These are phyloP conservation scores for Mortierella sp. DNA, from an alignment of 371 early-diverging fungal genomes.

Conservation along the genomic window DNA sequence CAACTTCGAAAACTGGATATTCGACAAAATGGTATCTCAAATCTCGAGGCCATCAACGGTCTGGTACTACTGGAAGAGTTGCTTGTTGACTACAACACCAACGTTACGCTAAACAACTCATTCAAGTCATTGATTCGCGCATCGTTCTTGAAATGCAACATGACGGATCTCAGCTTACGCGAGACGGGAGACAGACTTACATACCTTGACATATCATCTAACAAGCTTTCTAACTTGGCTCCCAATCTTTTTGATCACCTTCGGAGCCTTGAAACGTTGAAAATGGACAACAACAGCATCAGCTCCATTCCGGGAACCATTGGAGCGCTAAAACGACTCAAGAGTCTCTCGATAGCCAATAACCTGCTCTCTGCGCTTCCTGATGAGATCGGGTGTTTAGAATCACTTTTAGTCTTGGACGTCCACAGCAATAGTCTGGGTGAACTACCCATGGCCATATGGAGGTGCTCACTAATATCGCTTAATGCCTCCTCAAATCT, in stretches of 20 bases:
- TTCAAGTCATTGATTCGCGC: slow-evolving; percentile 55
- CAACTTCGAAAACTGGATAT: slow-evolving; percentile 80
- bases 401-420: slow-evolving; percentile 64
- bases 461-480: slow-evolving; percentile 77
- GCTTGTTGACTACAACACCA: slow-evolving; percentile 76
- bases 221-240: slow-evolving; percentile 76
- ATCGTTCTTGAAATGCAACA: slow-evolving; percentile 64
- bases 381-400: slow-evolving; percentile 66
- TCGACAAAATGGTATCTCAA: slow-evolving; percentile 77
- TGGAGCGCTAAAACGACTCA: slow-evolving; percentile 63
- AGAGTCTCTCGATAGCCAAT: slow-evolving; percentile 70
- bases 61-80: slow-evolving; percentile 71
- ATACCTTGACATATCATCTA: slow-evolving; percentile 72
- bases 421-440: slow-evolving; percentile 79
- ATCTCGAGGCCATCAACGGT: slow-evolving; percentile 67
- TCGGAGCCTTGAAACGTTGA: slow-evolving; percentile 65
- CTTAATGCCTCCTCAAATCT: slow-evolving; percentile 85
- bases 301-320: slow-evolving; percentile 74
- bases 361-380: slow-evolving; percentile 75
- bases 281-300: slow-evolving; percentile 80
- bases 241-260: slow-evolving; percentile 69
- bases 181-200: slow-evolving; percentile 53
- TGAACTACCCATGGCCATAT: slow-evolving; percentile 85
- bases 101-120: slow-evolving; percentile 58
- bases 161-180: slow-evolving; percentile 60